Evolutionary conservation across 345 rosid genomes (phyloP).

Genomic region (Citrus reticulata): DNA sequence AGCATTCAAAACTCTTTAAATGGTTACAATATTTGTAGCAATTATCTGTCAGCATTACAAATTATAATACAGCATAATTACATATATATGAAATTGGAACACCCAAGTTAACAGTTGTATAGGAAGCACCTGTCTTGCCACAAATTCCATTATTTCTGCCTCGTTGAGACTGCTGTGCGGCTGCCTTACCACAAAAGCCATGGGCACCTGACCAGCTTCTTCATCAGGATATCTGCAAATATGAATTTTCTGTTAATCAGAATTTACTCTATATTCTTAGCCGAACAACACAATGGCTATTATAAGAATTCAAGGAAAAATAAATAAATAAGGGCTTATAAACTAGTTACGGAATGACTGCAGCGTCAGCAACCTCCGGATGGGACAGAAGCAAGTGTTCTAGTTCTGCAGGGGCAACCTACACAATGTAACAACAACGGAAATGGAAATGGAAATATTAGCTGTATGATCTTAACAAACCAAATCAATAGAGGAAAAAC

Average conservation of each 20-base stretch:
- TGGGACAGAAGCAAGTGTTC: constrained; percentile 36
- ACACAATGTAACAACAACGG: neutral
- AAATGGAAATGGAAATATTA: neutral
- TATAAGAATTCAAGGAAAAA: neutral
- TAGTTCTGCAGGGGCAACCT: constrained; percentile 45
- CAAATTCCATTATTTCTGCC: constrained; percentile 24
- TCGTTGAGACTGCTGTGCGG: constrained; percentile 18
- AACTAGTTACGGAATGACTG: constrained; percentile 15
- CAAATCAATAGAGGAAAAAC: neutral
- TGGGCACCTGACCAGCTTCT: constrained; percentile 34
- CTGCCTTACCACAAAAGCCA: constrained; percentile 36
- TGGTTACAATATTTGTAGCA: too few species aligned
- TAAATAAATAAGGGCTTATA: neutral
- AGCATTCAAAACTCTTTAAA: too few species aligned
- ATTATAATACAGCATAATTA: too few species aligned
- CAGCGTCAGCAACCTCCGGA: constrained; percentile 31
- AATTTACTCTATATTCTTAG: neutral
- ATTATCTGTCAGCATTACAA: too few species aligned
- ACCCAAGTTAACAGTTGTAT: too few species aligned
- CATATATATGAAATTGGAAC: too few species aligned
- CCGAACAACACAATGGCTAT: neutral
- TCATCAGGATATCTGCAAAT: constrained; percentile 35
- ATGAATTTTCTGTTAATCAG: neutral
- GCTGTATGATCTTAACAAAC: neutral
- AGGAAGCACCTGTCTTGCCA: constrained; percentile 28